Percentiles rank a stretch among this genome's conserved stretches.
These are phyloP conservation scores for Punica granatum DNA, from an alignment of 345 rosid species.

Conservation along the genomic window DNA sequence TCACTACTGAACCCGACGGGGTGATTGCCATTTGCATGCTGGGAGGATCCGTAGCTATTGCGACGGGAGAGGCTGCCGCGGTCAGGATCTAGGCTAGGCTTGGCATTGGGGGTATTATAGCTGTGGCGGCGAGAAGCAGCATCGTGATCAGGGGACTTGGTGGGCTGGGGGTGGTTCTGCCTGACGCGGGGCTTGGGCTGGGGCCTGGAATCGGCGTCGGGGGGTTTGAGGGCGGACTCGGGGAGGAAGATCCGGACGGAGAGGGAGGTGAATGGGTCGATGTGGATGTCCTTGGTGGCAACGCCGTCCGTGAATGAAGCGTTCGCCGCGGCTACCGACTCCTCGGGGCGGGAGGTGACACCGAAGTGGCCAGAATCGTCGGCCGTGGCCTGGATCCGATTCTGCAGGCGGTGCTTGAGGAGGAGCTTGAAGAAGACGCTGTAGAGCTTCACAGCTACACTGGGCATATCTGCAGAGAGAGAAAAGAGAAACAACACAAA, in stretches of 20 bases:
- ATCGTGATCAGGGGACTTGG: conserved; percentile 4
- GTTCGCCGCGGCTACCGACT: conserved; percentile 58
- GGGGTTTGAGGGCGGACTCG: conserved; percentile 62
- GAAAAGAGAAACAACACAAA: background rate
- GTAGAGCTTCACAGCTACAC: conserved; percentile 73
- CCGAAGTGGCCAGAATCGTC: conserved; percentile 52
- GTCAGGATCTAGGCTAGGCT: conserved; percentile 11
- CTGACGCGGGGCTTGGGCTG: conserved; percentile 12
- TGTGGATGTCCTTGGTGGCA: conserved; percentile 92
- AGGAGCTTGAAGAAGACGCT: conserved; percentile 94
- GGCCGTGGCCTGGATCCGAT: conserved; percentile 49
- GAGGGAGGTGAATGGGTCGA: conserved; percentile 77
- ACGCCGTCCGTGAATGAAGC: conserved; percentile 86
- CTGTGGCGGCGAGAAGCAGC: conserved; percentile 13
- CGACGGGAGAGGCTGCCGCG: conserved; percentile 25
- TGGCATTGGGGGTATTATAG: conserved; percentile 1
- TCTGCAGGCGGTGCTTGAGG: conserved; percentile 71
- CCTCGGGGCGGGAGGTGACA: conserved; percentile 74
- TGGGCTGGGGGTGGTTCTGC: conserved; percentile 1
- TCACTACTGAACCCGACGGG: conserved; percentile 29
- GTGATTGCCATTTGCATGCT: conserved; percentile 41
- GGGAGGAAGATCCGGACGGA: conserved; percentile 87
- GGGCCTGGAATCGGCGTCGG: conserved; percentile 33
- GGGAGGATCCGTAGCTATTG: conserved; percentile 40
- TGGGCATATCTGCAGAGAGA: conserved; percentile 56